Evolutionary conservation across 495 filamentous ascomycete genomes (phyloP).

Genomic region (Lepraria neglecta): DNA sequence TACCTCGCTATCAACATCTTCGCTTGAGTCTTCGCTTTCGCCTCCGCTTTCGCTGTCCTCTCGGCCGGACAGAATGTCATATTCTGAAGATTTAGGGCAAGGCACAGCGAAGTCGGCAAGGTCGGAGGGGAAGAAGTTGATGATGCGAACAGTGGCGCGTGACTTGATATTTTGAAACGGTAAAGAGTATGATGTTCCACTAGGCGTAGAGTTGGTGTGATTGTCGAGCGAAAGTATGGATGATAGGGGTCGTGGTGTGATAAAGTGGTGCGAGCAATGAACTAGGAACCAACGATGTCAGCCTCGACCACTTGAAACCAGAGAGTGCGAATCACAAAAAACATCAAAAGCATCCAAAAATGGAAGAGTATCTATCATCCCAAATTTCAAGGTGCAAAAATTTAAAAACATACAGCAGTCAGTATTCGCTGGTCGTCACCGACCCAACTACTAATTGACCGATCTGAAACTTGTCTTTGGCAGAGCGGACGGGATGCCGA

Average conservation of each 20-base stretch:
- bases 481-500: conserved; percentile 20
- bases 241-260: conserved; percentile 35
- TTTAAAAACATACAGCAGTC: conserved; percentile 29
- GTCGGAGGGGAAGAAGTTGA: conserved; percentile 70
- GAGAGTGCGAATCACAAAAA: background rate
- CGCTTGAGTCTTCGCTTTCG: conserved; percentile 29
- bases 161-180: conserved; percentile 76
- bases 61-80: conserved; percentile 43
- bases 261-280: conserved; percentile 29
- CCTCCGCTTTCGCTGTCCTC: conserved; percentile 31
- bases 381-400: background rate
- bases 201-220: conserved; percentile 39
- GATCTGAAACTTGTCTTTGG: conserved; percentile 18
- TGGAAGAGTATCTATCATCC: background rate
- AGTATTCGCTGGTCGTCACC: conserved; percentile 29
- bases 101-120: conserved; percentile 68
- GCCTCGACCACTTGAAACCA: background rate
- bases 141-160: conserved; percentile 58
- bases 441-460: conserved; percentile 38
- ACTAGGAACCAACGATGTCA: conserved; percentile 32
- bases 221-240: conserved; percentile 38
- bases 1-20: conserved; percentile 21
- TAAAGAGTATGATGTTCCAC: conserved; percentile 41
- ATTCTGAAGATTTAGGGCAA: conserved; percentile 38
- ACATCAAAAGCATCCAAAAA: background rate